phyloP scores from a whole-genome alignment of 2,329 filamentous ascomycete species.

The Xylariaceae sp. region DNA sequence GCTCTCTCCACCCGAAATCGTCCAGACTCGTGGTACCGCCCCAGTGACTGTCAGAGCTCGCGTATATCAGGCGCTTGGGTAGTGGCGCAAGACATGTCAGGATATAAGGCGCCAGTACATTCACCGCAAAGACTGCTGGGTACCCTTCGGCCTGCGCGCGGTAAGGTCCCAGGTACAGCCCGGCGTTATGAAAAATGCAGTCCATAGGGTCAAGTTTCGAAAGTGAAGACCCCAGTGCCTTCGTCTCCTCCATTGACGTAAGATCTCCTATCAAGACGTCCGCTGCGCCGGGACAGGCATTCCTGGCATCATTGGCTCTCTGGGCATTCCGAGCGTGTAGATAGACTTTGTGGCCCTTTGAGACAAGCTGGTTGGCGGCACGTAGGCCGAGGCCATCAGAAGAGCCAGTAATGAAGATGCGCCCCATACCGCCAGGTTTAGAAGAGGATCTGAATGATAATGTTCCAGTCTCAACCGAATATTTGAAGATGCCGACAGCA shows the following conservation, averaged over 20 bases:
- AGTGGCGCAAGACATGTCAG: slow-evolving; percentile 57
- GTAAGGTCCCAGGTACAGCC: slow-evolving; percentile 47
- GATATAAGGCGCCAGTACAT: slow-evolving; percentile 64
- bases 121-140: slow-evolving; percentile 60
- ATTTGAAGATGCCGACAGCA: no score
- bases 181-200: slow-evolving; percentile 64
- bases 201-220: slow-evolving; percentile 59
- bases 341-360: slow-evolving; percentile 61
- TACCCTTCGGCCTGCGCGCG: slow-evolving; percentile 47
- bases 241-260: slow-evolving; percentile 56
- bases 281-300: slow-evolving; percentile 57
- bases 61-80: slow-evolving; percentile 55
- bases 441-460: no score
- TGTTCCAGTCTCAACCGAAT: no score
- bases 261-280: slow-evolving; percentile 60
- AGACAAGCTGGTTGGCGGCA: slow-evolving; percentile 56
- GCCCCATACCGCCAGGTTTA: no score
- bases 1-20: slow-evolving; percentile 44
- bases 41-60: slow-evolving; percentile 57
- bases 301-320: slow-evolving; percentile 55
- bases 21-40: slow-evolving; percentile 44
- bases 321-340: slow-evolving; percentile 62
- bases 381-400: slow-evolving; percentile 62
- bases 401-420: slow-evolving; percentile 58
- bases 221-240: slow-evolving; percentile 57